These are phyloP conservation scores for Leptodermis oblonga DNA, from an alignment of 257 asterid genomes.

Conservation along the genomic window DNA sequence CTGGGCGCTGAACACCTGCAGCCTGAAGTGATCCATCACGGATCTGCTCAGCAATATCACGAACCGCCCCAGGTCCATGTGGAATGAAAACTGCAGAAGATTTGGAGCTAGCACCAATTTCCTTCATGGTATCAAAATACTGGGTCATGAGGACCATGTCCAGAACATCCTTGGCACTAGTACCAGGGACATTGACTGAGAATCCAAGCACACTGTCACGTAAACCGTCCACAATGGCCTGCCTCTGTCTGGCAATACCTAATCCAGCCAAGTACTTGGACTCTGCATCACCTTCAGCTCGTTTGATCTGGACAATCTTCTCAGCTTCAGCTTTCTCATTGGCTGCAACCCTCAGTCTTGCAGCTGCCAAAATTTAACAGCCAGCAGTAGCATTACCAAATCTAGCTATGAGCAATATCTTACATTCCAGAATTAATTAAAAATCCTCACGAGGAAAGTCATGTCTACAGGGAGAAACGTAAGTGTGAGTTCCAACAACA, in stretches of 20 bases:
- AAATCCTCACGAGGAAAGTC: background rate
- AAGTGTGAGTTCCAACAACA: background rate
- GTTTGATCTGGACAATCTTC: slow-evolving; percentile 50
- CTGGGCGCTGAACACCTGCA: slow-evolving; percentile 15
- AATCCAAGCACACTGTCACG: slow-evolving; percentile 52
- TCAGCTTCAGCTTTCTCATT: slow-evolving; percentile 57
- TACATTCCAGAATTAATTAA: background rate
- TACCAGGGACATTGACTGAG: slow-evolving; percentile 55
- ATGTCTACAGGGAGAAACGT: background rate
- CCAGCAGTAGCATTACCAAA: background rate
- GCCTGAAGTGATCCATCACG: slow-evolving; percentile 52
- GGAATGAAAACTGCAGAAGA: slow-evolving; percentile 55
- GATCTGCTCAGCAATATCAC: slow-evolving; percentile 46
- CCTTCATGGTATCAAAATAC: slow-evolving; percentile 59
- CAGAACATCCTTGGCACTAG: slow-evolving; percentile 48
- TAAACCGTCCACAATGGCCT: slow-evolving; percentile 54
- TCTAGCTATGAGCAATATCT: background rate
- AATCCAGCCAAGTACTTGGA: slow-evolving; percentile 48
- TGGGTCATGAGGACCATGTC: slow-evolving; percentile 61
- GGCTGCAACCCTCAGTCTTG: slow-evolving; percentile 48
- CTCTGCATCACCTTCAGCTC: slow-evolving; percentile 62
- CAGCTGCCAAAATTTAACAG: slow-evolving; percentile 29
- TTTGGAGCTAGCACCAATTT: slow-evolving; percentile 50
- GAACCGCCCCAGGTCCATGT: slow-evolving; percentile 57
- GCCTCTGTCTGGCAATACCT: slow-evolving; percentile 60